Evolutionary conservation across 2,329 filamentous ascomycete genomes (phyloP).

Genomic region (Pseudopithomyces chartarum): DNA sequence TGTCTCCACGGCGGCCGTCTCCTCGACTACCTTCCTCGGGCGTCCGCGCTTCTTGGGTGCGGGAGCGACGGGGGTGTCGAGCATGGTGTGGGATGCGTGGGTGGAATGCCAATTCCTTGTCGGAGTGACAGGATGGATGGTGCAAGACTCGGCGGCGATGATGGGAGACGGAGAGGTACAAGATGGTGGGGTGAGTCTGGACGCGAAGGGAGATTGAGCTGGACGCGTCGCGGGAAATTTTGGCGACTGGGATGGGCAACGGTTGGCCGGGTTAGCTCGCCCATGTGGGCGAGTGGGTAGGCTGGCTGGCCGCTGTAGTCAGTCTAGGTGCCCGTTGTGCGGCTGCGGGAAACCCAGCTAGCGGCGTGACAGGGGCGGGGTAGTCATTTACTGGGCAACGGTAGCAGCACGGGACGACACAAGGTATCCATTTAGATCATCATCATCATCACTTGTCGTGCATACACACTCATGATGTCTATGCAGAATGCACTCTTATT

Average conservation of each 20-base stretch:
- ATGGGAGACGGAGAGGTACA: background rate
- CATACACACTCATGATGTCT: background rate
- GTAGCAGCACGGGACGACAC: too few relatives aligned
- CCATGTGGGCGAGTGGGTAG: slow-evolving; percentile 7
- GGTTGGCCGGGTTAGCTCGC: background rate
- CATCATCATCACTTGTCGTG: too few relatives aligned
- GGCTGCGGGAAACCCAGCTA: background rate
- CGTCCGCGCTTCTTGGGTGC: slow-evolving; percentile 39
- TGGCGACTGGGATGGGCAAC: slow-evolving; percentile 9
- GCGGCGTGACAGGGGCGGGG: background rate
- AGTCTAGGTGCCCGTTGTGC: background rate
- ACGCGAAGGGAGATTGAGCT: slow-evolving; percentile 16
- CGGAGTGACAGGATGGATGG: background rate
- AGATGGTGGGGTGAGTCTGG: background rate
- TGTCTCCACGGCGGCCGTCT: slow-evolving; percentile 19
- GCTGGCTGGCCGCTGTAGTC: background rate
- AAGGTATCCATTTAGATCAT: too few relatives aligned
- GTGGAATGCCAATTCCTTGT: background rate
- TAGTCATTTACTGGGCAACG: too few relatives aligned
- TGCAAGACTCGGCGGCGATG: background rate
- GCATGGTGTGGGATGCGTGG: background rate
- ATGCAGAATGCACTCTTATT: too few relatives aligned
- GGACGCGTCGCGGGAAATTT: slow-evolving; percentile 24
- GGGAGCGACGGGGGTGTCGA: slow-evolving; percentile 11
- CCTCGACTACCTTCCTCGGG: slow-evolving; percentile 38